Percentiles rank a stretch among this genome's conserved stretches.
These are phyloP conservation scores for Aspergillus hancockii DNA, from an alignment of 495 filamentous ascomycete species.

Conservation along the genomic window DNA sequence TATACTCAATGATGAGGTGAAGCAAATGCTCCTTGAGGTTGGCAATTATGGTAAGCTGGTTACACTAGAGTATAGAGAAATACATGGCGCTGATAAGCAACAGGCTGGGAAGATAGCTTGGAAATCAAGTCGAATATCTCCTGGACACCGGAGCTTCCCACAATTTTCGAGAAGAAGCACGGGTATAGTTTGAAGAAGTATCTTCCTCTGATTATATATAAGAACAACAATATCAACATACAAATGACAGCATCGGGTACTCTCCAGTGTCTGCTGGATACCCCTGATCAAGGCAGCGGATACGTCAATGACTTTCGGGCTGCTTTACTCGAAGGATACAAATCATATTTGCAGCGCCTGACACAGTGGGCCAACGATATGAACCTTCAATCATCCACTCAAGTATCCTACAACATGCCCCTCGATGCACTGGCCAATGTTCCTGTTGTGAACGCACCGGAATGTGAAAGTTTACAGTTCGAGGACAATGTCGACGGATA, in stretches of 20 bases:
- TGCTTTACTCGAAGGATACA: constrained; percentile 34
- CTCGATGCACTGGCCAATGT: constrained; percentile 47
- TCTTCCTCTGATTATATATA: constrained; percentile 28
- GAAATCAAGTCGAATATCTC: constrained; percentile 41
- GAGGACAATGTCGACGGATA: constrained; percentile 43
- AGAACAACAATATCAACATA: constrained; percentile 28
- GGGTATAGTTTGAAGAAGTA: constrained; percentile 29
- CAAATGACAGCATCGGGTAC: constrained; percentile 22
- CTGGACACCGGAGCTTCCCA: constrained; percentile 48
- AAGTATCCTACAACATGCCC: constrained; percentile 50
- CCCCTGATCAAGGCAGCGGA: constrained; percentile 23
- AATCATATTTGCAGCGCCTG: constrained; percentile 33
- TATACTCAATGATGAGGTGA: constrained; percentile 35
- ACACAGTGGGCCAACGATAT: constrained; percentile 36
- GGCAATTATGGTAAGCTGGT: constrained; percentile 43
- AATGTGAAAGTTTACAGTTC: constrained; percentile 49
- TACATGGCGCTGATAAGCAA: neutral
- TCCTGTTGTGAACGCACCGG: constrained; percentile 44
- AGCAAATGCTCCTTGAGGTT: constrained; percentile 33
- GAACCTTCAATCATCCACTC: constrained; percentile 42
- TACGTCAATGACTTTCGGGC: constrained; percentile 36
- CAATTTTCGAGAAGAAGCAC: constrained; percentile 35
- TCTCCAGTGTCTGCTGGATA: constrained; percentile 26
- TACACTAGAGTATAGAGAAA: neutral
- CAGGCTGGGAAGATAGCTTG: constrained; percentile 55